These are phyloP conservation scores for Paramecium sonneborni DNA, from an alignment of 73 alveolate genomes.

Conservation along the genomic window DNA sequence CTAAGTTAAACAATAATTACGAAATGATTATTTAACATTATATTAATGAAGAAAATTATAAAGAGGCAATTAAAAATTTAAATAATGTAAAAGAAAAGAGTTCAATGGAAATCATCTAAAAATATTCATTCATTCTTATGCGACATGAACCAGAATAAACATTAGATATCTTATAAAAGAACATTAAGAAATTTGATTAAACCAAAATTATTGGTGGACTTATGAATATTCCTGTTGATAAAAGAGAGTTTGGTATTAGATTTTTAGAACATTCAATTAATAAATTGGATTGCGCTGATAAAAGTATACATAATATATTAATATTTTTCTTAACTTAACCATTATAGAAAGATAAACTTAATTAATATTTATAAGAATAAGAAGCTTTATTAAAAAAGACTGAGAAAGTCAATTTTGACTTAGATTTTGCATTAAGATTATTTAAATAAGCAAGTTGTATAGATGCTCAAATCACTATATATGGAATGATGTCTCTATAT, in stretches of 20 bases:
- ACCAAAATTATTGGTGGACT: conserved; percentile 90
- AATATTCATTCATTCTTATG: conserved; percentile 89
- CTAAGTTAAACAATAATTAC: conserved; percentile 22
- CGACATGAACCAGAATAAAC: conserved; percentile 87
- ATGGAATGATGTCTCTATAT: conserved; percentile 93
- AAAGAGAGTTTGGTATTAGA: conserved; percentile 76
- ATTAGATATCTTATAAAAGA: conserved; percentile 74
- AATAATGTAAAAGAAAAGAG: conserved; percentile 37
- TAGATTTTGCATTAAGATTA: conserved; percentile 95
- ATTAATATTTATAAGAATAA: conserved; percentile 78
- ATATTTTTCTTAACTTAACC: conserved; percentile 86
- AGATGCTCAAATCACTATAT: conserved; percentile 81
- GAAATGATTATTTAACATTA: conserved; percentile 46
- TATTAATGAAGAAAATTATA: conserved; percentile 51
- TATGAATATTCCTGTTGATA: conserved; percentile 82
- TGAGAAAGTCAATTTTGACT: conserved; percentile 78
- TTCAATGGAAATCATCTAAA: conserved; percentile 73
- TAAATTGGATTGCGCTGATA: conserved; percentile 76
- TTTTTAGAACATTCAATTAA: conserved; percentile 71
- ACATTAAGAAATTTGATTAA: conserved; percentile 74
- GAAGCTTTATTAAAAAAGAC: conserved; percentile 70
- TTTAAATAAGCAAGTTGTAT: conserved; percentile 86
- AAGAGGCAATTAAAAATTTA: conserved; percentile 32
- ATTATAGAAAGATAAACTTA: conserved; percentile 75
- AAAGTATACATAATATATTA: conserved; percentile 88